Conservation (phyloP, 352 stramenopile genomes). For the Thraustochytrium sp. region DNA sequence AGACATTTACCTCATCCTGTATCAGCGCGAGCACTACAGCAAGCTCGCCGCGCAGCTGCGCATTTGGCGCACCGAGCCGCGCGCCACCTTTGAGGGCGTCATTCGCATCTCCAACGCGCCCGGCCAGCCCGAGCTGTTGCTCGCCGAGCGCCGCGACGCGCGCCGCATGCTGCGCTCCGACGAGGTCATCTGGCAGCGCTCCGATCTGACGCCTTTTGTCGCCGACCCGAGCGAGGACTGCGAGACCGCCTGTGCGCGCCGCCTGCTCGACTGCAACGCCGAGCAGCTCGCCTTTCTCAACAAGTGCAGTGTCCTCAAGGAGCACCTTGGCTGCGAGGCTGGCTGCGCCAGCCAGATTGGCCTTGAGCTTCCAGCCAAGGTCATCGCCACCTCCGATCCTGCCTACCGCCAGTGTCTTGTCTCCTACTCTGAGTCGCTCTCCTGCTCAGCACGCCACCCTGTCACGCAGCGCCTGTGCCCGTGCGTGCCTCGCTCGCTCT, state of each 20-base stretch:
- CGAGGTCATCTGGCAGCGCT: neutral
- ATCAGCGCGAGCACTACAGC: neutral
- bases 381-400: neutral
- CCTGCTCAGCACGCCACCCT: neutral
- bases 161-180: neutral
- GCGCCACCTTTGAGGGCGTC: neutral
- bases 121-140: neutral
- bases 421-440: neutral
- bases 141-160: neutral
- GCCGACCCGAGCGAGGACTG: neutral
- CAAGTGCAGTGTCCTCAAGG: neutral
- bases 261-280: neutral
- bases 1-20: neutral
- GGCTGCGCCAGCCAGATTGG: neutral
- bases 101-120: neutral
- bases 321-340: neutral
- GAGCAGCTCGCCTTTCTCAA: constrained; percentile 28
- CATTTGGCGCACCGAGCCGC: neutral
- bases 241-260: neutral
- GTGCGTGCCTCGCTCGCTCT: neutral
- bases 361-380: neutral
- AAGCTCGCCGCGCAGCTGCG: neutral
- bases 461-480: neutral
- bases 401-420: neutral
- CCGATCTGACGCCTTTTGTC: neutral